Conservation (phyloP, 1,284 basidiomycete genomes). For the Sporisorium scitamineum region DNA sequence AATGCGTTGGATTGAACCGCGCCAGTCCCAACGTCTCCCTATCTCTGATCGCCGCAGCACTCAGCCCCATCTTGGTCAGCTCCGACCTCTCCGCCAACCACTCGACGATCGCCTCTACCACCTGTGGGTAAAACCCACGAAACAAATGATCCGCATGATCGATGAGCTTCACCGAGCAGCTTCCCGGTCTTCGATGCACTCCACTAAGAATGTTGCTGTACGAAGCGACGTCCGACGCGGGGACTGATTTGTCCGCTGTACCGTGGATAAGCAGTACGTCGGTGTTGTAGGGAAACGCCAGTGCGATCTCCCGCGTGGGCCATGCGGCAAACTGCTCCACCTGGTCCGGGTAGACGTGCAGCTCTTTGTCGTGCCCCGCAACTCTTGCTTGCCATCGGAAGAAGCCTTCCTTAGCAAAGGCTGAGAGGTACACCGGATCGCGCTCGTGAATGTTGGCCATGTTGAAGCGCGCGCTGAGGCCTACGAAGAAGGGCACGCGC, state of each 20-base stretch:
- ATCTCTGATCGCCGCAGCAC: constrained; percentile 38
- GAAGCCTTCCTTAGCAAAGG: constrained; percentile 52
- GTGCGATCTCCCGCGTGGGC: constrained; percentile 41
- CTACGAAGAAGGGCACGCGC: constrained; percentile 74
- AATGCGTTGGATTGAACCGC: constrained; percentile 25
- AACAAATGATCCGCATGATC: constrained; percentile 59
- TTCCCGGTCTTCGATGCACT: constrained; percentile 31
- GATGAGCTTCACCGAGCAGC: constrained; percentile 45
- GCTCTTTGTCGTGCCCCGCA: constrained; percentile 47
- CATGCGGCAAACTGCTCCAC: constrained; percentile 54
- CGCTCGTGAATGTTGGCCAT: constrained; percentile 59
- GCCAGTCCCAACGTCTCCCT: constrained; percentile 31
- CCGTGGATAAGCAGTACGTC: constrained; percentile 58
- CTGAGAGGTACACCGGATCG: constrained; percentile 34
- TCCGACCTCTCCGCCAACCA: constrained; percentile 39
- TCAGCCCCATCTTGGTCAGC: constrained; percentile 37
- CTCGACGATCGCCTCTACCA: constrained; percentile 47
- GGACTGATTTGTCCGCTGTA: constrained; percentile 55
- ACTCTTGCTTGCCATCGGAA: constrained; percentile 56
- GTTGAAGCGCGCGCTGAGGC: constrained; percentile 44
- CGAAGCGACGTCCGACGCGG: constrained; percentile 39
- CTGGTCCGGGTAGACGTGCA: constrained; percentile 47
- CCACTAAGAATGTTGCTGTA: constrained; percentile 51
- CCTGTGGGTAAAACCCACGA: constrained; percentile 51
- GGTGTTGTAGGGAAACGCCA: constrained; percentile 47